Conservation (phyloP, 73 alveolate species). For the Symbiodinium pilosum region DNA sequence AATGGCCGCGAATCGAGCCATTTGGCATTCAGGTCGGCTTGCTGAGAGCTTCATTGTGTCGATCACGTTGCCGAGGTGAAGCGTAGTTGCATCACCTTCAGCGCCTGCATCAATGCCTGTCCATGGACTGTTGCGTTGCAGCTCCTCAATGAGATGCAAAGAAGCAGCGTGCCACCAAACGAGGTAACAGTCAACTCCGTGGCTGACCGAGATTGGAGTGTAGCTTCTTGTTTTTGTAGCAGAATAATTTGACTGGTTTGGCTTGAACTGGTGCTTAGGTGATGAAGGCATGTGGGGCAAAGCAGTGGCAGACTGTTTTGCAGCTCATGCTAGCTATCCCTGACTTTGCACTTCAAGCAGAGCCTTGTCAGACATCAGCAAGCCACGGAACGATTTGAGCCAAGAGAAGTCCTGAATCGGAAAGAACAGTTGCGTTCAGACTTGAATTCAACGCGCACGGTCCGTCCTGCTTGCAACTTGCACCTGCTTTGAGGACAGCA, state of each 20-base stretch:
- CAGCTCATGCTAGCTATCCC: background rate
- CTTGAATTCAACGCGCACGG: too few relatives aligned
- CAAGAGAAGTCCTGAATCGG: too few relatives aligned
- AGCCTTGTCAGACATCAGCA: background rate
- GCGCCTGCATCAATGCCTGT: slow-evolving; percentile 44
- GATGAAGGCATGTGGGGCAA: background rate
- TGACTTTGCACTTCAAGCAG: background rate
- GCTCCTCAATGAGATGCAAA: slow-evolving; percentile 21
- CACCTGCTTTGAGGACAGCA: background rate
- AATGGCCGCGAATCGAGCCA: background rate
- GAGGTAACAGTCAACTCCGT: background rate
- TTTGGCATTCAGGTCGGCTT: background rate
- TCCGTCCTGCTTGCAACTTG: too few relatives aligned
- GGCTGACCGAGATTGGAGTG: background rate
- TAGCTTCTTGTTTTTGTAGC: too few relatives aligned
- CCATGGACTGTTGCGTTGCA: slow-evolving; percentile 1
- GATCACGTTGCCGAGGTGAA: background rate
- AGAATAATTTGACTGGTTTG: too few relatives aligned
- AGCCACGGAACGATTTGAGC: too few relatives aligned
- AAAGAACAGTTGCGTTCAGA: too few relatives aligned
- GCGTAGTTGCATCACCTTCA: slow-evolving; percentile 64
- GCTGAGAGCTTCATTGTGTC: too few relatives aligned
- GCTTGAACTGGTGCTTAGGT: too few relatives aligned
- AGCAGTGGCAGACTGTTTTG: background rate
- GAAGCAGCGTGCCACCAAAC: background rate